Conservation (phyloP, 768 basidiomycete species). For the Hypholoma sublateritium region DNA sequence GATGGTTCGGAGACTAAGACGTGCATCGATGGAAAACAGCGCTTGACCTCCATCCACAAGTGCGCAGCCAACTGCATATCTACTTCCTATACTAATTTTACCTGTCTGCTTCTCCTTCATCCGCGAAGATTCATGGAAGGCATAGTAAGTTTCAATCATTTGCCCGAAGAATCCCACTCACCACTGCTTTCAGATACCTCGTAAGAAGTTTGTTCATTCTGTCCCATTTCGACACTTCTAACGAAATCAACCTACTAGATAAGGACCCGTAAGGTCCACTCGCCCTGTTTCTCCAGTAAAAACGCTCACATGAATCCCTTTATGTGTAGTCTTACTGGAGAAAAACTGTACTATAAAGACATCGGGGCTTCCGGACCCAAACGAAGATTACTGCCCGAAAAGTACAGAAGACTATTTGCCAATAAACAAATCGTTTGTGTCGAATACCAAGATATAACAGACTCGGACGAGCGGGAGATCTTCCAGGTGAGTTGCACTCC, state of each 20-base stretch:
- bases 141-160: constrained; percentile 38
- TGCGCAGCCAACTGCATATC: constrained; percentile 27
- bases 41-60: constrained; percentile 73
- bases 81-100: background rate
- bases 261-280: constrained; percentile 47
- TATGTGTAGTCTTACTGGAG: constrained; percentile 30
- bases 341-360: constrained; percentile 55
- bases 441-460: constrained; percentile 66
- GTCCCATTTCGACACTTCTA: background rate
- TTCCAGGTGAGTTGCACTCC: constrained; percentile 54
- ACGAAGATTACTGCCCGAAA: constrained; percentile 45
- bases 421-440: constrained; percentile 81
- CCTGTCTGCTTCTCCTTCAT: background rate
- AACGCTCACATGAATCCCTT: background rate
- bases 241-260: constrained; percentile 29
- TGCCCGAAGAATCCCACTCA: background rate
- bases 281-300: background rate
- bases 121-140: constrained; percentile 64
- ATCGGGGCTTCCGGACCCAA: constrained; percentile 13
- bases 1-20: constrained; percentile 68
- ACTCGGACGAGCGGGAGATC: constrained; percentile 62
- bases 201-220: constrained; percentile 20
- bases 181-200: constrained; percentile 46
- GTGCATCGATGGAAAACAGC: constrained; percentile 82
- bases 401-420: constrained; percentile 57